phyloP scores from a whole-genome alignment of 192 early-diverging fungal genomes.

The Mortierella alpina region DNA sequence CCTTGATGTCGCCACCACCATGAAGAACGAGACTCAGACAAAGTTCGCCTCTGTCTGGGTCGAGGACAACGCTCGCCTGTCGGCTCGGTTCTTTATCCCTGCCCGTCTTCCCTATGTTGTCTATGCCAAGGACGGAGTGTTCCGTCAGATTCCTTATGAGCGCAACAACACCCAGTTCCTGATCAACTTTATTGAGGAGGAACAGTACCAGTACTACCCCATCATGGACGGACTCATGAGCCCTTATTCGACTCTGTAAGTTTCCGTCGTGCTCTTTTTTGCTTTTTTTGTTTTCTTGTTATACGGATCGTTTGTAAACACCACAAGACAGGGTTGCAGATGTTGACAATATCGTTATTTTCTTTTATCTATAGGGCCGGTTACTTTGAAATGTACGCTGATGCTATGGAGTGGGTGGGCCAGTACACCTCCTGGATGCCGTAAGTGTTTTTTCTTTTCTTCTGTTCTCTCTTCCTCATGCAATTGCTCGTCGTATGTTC shows the following conservation, averaged over 20 bases:
- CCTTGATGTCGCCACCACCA: slow-evolving; percentile 34
- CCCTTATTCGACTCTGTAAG: slow-evolving; percentile 49
- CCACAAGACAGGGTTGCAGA: background rate
- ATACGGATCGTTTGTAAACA: background rate
- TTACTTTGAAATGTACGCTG: slow-evolving; percentile 38
- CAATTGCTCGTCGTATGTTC: background rate
- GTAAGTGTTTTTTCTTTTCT: slow-evolving; percentile 21
- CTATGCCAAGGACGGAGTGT: slow-evolving; percentile 52
- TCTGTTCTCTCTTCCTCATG: background rate
- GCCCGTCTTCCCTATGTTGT: slow-evolving; percentile 46
- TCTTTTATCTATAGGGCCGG: slow-evolving; percentile 10
- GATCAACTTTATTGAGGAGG: slow-evolving; percentile 49
- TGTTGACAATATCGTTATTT: background rate
- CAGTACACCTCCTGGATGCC: slow-evolving; percentile 52
- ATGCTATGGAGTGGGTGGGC: slow-evolving; percentile 22
- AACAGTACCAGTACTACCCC: slow-evolving; percentile 39
- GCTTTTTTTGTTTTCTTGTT: background rate
- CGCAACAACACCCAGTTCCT: slow-evolving; percentile 50
- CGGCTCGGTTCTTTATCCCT: slow-evolving; percentile 48
- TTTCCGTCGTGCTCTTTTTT: background rate
- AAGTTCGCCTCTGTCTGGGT: slow-evolving; percentile 45
- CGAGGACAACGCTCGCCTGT: slow-evolving; percentile 34
- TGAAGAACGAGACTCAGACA: slow-evolving; percentile 41
- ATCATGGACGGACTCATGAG: slow-evolving; percentile 34
- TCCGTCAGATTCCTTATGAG: slow-evolving; percentile 48